Percentiles rank a stretch among this genome's conserved stretches.
These are phyloP conservation scores for Globisporangium alternatum DNA, from an alignment of 352 stramenopile genomes.

Conservation along the genomic window DNA sequence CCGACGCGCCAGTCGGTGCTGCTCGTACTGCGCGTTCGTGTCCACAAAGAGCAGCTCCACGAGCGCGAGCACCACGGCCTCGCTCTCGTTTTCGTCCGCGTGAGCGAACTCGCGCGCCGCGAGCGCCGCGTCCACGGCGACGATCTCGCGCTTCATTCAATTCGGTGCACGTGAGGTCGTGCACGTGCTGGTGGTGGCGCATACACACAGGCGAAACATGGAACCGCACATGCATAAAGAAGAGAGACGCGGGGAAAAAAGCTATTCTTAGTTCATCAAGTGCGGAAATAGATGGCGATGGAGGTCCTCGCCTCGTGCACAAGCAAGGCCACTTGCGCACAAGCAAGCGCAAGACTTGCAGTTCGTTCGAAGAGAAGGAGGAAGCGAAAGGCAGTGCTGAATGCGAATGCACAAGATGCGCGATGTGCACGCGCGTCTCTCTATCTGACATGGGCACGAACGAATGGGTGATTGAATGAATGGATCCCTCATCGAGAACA, in stretches of 20 bases:
- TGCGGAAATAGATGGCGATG: too few relatives aligned
- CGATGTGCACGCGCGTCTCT: neutral
- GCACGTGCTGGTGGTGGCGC: neutral
- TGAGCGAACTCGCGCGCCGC: slow-evolving; percentile 18
- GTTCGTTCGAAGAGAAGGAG: neutral
- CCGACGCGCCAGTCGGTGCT: slow-evolving; percentile 30
- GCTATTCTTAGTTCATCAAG: too few relatives aligned
- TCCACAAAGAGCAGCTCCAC: slow-evolving; percentile 55
- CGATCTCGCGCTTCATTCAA: slow-evolving; percentile 25
- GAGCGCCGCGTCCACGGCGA: slow-evolving; percentile 36
- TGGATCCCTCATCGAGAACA: too few relatives aligned
- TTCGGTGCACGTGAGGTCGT: neutral
- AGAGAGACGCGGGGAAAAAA: too few relatives aligned
- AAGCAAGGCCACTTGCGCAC: too few relatives aligned
- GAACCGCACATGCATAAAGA: neutral
- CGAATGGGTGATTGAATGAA: too few relatives aligned
- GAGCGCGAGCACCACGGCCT: slow-evolving; percentile 44
- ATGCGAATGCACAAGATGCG: neutral
- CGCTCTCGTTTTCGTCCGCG: slow-evolving; percentile 50
- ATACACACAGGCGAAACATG: neutral
- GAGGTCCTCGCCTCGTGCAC: neutral
- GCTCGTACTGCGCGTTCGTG: slow-evolving; percentile 47
- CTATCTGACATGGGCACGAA: neutral
- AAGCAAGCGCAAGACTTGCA: neutral
- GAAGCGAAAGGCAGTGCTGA: neutral